Conservation (phyloP, 2,329 filamentous ascomycete genomes). For the Cladobotryum mycophilum region DNA sequence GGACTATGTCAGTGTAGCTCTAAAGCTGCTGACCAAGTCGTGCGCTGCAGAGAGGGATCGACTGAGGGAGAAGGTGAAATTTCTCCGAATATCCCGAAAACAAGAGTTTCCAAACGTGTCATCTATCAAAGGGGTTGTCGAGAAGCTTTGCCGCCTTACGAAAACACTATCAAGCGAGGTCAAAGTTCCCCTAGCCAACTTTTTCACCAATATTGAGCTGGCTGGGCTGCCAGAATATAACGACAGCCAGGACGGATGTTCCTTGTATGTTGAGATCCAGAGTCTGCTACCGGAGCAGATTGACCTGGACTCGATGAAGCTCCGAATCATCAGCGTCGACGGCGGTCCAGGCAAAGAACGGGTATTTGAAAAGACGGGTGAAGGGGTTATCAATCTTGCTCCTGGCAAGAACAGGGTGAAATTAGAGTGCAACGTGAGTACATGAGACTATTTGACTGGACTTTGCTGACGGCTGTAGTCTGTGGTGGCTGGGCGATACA, state of each 20-base stretch:
- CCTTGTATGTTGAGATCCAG: conserved; percentile 58
- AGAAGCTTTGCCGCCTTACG: conserved; percentile 41
- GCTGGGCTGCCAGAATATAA: conserved; percentile 64
- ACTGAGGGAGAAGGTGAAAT: conserved; percentile 29
- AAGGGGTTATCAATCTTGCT: conserved; percentile 25
- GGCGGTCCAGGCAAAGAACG: conserved; percentile 56
- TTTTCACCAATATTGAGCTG: conserved; percentile 66
- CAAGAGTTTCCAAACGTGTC: conserved; percentile 22
- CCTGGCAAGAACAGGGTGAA: conserved; percentile 43
- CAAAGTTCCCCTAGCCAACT: conserved; percentile 61
- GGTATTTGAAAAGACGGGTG: conserved; percentile 23
- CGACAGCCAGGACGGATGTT: conserved; percentile 67
- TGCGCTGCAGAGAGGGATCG: conserved; percentile 49
- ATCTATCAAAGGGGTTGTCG: conserved; percentile 42
- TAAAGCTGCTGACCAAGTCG: conserved; percentile 67
- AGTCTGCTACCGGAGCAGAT: conserved; percentile 69
- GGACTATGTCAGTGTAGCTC: conserved; percentile 69
- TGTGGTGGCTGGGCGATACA: conserved; percentile 66
- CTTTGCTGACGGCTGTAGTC: conserved; percentile 38
- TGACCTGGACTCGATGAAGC: conserved; percentile 55
- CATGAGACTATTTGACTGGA: background rate
- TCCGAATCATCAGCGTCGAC: conserved; percentile 54
- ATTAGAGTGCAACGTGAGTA: conserved; percentile 31
- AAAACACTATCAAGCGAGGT: conserved; percentile 50
- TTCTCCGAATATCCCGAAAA: conserved; percentile 13